phyloP scores from a whole-genome alignment of 1,139 yeast genomes.

The Nakaseomyces kungkrabaensis region DNA sequence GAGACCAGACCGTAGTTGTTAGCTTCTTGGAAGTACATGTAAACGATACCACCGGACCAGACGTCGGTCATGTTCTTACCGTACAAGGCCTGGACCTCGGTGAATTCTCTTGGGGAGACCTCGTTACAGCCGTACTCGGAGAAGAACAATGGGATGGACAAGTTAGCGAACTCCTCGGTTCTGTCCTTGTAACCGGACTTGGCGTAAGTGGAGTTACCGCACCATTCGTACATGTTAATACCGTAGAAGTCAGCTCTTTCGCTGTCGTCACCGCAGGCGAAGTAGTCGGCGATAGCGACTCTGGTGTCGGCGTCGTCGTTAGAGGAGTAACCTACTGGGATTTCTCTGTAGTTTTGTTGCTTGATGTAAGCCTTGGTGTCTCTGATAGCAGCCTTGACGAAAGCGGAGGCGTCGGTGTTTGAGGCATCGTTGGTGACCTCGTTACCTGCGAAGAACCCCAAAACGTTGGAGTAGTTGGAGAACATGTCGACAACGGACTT shows the following conservation, averaged over 20 bases:
- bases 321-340: slow-evolving; percentile 77
- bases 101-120: slow-evolving; percentile 52
- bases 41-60: slow-evolving; percentile 84
- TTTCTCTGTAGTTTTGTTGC: slow-evolving; percentile 49
- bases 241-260: slow-evolving; percentile 82
- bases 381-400: slow-evolving; percentile 73
- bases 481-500: slow-evolving; percentile 56
- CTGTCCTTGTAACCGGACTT: slow-evolving; percentile 66
- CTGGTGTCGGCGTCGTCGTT: slow-evolving; percentile 64
- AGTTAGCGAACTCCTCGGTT: slow-evolving; percentile 58
- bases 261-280: slow-evolving; percentile 59
- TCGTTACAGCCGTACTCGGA: slow-evolving; percentile 76
- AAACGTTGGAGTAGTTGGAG: slow-evolving; percentile 57
- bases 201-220: slow-evolving; percentile 60
- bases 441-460: slow-evolving; percentile 77
- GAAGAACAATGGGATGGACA: slow-evolving; percentile 64
- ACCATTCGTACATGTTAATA: slow-evolving; percentile 94
- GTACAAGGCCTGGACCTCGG: slow-evolving; percentile 58
- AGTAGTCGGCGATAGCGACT: slow-evolving; percentile 61
- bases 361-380: slow-evolving; percentile 62
- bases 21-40: slow-evolving; percentile 70
- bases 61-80: slow-evolving; percentile 59
- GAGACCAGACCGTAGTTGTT: slow-evolving; percentile 69
- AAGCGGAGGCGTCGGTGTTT: slow-evolving; percentile 69
- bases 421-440: slow-evolving; percentile 62